phyloP scores from a whole-genome alignment of 176 grass and related monocot species.

The Aegilops speltoides region DNA sequence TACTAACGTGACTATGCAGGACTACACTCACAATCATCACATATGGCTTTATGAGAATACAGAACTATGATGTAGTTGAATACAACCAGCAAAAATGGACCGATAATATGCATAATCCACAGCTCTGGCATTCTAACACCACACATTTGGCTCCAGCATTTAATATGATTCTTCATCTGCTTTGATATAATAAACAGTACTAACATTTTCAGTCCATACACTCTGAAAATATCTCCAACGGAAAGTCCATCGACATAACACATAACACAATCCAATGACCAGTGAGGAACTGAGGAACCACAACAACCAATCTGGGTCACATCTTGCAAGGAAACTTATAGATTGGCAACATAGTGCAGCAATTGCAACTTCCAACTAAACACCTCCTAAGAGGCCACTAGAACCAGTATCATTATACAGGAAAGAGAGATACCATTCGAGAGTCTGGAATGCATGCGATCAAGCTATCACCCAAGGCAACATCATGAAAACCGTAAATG shows the following conservation, averaged over 20 bases:
- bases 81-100: not conserved
- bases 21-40: not conserved
- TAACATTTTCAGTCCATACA: not conserved
- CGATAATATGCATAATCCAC: not conserved
- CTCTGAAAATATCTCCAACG: too few relatives aligned
- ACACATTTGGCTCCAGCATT: slow-evolving; percentile 1
- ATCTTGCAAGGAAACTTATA: not conserved
- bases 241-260: too few relatives aligned
- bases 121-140: not conserved
- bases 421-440: not conserved
- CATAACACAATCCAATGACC: not conserved
- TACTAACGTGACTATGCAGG: not conserved
- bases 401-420: not conserved
- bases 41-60: not conserved
- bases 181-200: not conserved
- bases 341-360: not conserved
- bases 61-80: not conserved
- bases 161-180: not conserved
- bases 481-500: not conserved
- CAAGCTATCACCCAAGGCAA: not conserved
- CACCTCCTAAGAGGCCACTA: not conserved
- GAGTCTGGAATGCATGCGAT: not conserved
- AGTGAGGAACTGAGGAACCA: not conserved
- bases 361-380: not conserved
- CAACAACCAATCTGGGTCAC: not conserved